phyloP scores from a whole-genome alignment of 1,139 yeast genomes.

The Yamadazyma taylorii region DNA sequence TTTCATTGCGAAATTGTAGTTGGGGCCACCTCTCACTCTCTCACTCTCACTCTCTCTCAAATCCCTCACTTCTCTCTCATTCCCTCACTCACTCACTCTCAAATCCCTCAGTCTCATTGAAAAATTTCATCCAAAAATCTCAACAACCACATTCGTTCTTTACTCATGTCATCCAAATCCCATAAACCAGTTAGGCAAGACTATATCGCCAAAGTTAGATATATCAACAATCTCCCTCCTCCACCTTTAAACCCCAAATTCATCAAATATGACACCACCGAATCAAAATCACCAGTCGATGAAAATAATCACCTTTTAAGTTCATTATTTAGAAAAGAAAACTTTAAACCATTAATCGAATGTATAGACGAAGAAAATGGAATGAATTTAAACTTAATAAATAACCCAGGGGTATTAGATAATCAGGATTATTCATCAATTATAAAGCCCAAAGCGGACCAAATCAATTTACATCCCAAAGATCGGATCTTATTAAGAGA shows the following conservation, averaged over 20 bases:
- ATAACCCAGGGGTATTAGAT: constrained; percentile 69
- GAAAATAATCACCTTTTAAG: constrained; percentile 67
- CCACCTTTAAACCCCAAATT: constrained; percentile 92
- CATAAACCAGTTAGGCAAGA: constrained; percentile 66
- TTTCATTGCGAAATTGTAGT: no score
- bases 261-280: constrained; percentile 52
- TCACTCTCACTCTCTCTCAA: no score
- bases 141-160: no score
- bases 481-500: constrained; percentile 80
- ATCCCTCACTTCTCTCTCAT: no score
- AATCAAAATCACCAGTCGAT: constrained; percentile 38
- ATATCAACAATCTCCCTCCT: constrained; percentile 85
- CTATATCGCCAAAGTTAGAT: constrained; percentile 82
- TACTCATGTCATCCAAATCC: constrained; percentile 32
- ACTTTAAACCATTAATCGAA: constrained; percentile 63
- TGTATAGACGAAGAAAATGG: constrained; percentile 73
- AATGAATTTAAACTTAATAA: constrained; percentile 72
- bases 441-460: constrained; percentile 22
- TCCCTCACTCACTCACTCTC: no score
- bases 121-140: not conserved
- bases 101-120: not conserved
- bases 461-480: constrained; percentile 61
- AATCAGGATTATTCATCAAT: constrained; percentile 54
- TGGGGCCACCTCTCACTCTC: no score
- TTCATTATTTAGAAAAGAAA: constrained; percentile 74